Percentiles rank a stretch among this genome's conserved stretches.
phyloP scores from a whole-genome alignment of 2,329 filamentous ascomycete genomes.

The Plenodomus tracheiphilus region DNA sequence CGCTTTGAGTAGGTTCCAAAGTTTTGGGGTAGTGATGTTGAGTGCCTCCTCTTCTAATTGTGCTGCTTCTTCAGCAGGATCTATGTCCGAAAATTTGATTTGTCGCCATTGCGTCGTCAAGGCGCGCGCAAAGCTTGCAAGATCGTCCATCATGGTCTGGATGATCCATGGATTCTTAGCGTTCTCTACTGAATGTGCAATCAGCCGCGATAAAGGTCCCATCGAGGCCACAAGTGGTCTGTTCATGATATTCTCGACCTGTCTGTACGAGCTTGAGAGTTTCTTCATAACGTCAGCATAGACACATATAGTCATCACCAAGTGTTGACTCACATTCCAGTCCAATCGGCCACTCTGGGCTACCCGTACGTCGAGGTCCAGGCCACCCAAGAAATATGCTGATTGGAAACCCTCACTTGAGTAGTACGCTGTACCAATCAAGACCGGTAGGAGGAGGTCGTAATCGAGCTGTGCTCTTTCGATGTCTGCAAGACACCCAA shows the following conservation, averaged over 20 bases:
- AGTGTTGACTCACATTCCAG: constrained; percentile 57
- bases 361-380: constrained; percentile 69
- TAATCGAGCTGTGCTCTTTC: constrained; percentile 65
- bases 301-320: neutral
- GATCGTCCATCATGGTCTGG: constrained; percentile 61
- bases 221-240: constrained; percentile 67
- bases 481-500: constrained; percentile 68
- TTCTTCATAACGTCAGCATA: constrained; percentile 32
- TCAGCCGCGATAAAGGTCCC: constrained; percentile 67
- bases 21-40: constrained; percentile 66
- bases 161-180: constrained; percentile 56
- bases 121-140: constrained; percentile 68
- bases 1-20: constrained; percentile 77
- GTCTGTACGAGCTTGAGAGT: constrained; percentile 62
- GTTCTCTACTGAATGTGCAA: constrained; percentile 65
- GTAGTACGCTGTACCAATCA: constrained; percentile 69
- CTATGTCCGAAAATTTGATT: constrained; percentile 73
- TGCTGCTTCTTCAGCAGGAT: constrained; percentile 66
- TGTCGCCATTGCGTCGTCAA: constrained; percentile 74
- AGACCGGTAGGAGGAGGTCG: constrained; percentile 68
- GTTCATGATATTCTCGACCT: constrained; percentile 61
- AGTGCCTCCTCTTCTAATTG: constrained; percentile 68
- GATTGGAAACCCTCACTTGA: constrained; percentile 73
- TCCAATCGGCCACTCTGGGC: constrained; percentile 56
- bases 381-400: constrained; percentile 72